phyloP scores from a whole-genome alignment of 805 yeast genomes.

The Cyberlindnera maclurae region DNA sequence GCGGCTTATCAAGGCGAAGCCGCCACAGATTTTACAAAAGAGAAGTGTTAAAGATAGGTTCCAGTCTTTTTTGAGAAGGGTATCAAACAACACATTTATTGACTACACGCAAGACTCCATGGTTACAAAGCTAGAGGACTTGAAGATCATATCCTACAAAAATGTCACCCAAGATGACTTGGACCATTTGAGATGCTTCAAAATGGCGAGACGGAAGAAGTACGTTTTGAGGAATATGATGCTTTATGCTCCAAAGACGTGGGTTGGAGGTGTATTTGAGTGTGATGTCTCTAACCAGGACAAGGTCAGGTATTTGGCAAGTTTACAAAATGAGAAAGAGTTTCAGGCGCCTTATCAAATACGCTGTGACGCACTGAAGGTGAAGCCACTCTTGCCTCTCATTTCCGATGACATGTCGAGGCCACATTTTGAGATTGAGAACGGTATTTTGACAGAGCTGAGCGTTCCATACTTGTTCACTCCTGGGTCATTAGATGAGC shows the following conservation, averaged over 20 bases:
- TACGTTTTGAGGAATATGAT: slow-evolving; percentile 40
- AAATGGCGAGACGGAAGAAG: slow-evolving; percentile 50
- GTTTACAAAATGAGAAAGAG: slow-evolving; percentile 7
- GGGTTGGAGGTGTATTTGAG: slow-evolving; percentile 58
- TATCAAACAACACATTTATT: slow-evolving; percentile 10
- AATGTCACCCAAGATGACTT: slow-evolving; percentile 14
- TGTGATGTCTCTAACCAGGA: slow-evolving; percentile 33
- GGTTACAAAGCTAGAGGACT: slow-evolving; percentile 9
- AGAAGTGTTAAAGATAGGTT: slow-evolving; percentile 5
- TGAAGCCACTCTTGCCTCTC: slow-evolving; percentile 47
- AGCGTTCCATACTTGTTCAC: slow-evolving; percentile 55
- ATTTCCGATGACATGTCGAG: slow-evolving; percentile 47
- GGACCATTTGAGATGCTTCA: slow-evolving; percentile 37
- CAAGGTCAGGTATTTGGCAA: slow-evolving; percentile 21
- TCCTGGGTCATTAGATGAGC: slow-evolving; percentile 32
- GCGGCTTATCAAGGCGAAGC: background rate
- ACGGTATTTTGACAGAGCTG: slow-evolving; percentile 22
- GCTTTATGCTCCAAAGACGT: slow-evolving; percentile 46
- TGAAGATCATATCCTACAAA: slow-evolving; percentile 7
- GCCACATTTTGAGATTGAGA: slow-evolving; percentile 36
- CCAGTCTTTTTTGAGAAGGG: slow-evolving; percentile 5
- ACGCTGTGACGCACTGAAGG: slow-evolving; percentile 29
- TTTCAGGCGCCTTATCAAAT: slow-evolving; percentile 18
- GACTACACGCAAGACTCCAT: slow-evolving; percentile 17
- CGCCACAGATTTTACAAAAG: slow-evolving; percentile 3